These are phyloP conservation scores for Apiotrichum brassicae DNA, from an alignment of 1,284 basidiomycete species.

Conservation along the genomic window DNA sequence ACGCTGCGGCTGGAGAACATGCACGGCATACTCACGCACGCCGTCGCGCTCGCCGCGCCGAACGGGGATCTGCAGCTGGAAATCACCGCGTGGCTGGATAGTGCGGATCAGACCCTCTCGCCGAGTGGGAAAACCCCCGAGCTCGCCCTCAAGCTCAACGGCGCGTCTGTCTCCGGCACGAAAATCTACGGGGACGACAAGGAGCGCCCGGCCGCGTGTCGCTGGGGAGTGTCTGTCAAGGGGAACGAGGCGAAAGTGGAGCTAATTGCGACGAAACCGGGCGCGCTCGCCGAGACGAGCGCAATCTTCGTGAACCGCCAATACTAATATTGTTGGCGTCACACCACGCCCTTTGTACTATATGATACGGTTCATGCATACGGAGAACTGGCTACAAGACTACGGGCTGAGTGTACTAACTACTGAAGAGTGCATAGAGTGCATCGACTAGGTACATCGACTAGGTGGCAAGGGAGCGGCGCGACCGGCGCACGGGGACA, in stretches of 20 bases:
- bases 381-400: too few relatives aligned
- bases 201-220: slow-evolving; percentile 26
- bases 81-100: slow-evolving; percentile 33
- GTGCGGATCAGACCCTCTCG: background rate
- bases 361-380: too few relatives aligned
- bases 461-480: background rate
- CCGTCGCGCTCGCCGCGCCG: slow-evolving; percentile 34
- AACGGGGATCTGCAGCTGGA: slow-evolving; percentile 32
- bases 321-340: too few relatives aligned
- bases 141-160: slow-evolving; percentile 31
- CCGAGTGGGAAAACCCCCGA: slow-evolving; percentile 16
- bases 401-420: too few relatives aligned
- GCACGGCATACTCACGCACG: slow-evolving; percentile 39
- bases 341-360: too few relatives aligned
- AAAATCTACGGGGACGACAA: slow-evolving; percentile 7
- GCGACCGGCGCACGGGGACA: background rate
- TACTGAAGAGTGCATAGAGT: too few relatives aligned
- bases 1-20: slow-evolving; percentile 37
- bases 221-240: slow-evolving; percentile 33
- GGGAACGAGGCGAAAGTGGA: slow-evolving; percentile 35
- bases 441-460: too few relatives aligned
- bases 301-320: slow-evolving; percentile 38
- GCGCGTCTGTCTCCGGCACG: slow-evolving; percentile 13
- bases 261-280: slow-evolving; percentile 31
- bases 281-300: slow-evolving; percentile 29